Conservation (phyloP, 2,329 filamentous ascomycete genomes). For the Lachnellula suecica region DNA sequence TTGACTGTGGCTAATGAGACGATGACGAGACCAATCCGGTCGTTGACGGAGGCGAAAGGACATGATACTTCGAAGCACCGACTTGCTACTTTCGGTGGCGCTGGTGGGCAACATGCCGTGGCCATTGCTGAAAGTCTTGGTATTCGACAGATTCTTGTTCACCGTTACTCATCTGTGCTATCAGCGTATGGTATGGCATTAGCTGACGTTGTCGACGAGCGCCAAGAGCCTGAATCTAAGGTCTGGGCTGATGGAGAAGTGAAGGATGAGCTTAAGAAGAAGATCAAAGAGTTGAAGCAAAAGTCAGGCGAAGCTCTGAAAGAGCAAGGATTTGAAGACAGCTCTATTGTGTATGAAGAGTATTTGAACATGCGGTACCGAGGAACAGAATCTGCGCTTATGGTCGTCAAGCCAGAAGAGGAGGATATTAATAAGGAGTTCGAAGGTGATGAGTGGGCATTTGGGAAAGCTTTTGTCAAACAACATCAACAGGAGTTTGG, state of each 20-base stretch:
- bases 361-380: slow-evolving; percentile 94
- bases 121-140: slow-evolving; percentile 84
- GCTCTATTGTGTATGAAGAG: slow-evolving; percentile 80
- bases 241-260: slow-evolving; percentile 62
- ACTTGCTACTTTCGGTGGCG: slow-evolving; percentile 90
- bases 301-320: slow-evolving; percentile 66
- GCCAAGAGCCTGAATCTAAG: slow-evolving; percentile 72
- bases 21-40: slow-evolving; percentile 88
- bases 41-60: slow-evolving; percentile 87
- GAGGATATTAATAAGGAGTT: slow-evolving; percentile 61
- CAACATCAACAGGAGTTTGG: slow-evolving; percentile 93
- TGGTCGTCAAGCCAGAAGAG: slow-evolving; percentile 74
- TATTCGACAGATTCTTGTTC: slow-evolving; percentile 81
- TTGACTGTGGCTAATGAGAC: slow-evolving; percentile 87
- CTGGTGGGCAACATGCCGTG: slow-evolving; percentile 89
- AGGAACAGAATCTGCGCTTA: slow-evolving; percentile 86
- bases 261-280: slow-evolving; percentile 62
- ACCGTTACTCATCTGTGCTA: slow-evolving; percentile 83
- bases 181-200: slow-evolving; percentile 93
- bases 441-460: slow-evolving; percentile 73
- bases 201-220: slow-evolving; percentile 89
- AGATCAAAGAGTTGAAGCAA: slow-evolving; percentile 78
- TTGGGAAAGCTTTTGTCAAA: slow-evolving; percentile 78
- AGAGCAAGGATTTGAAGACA: slow-evolving; percentile 76
- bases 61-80: slow-evolving; percentile 88